Evolutionary conservation across 306 rosid species (phyloP).

Genomic region (Arachis stenosperma): DNA sequence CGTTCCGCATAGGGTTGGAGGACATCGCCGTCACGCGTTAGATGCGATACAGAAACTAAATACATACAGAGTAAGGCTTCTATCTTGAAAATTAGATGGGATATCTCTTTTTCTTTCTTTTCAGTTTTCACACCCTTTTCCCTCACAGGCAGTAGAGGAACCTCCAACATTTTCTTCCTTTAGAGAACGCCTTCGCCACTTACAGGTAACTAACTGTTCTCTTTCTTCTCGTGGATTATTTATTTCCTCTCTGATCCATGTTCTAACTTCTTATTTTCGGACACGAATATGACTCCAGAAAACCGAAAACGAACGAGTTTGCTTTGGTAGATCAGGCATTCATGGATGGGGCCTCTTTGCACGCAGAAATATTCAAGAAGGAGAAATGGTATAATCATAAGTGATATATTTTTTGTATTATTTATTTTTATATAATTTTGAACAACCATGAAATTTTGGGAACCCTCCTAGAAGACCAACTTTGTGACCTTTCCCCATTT

Average conservation of each 20-base stretch:
- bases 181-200: constrained; percentile 84
- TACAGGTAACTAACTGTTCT: constrained; percentile 75
- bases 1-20: constrained; percentile 63
- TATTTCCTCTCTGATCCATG: constrained; percentile 28
- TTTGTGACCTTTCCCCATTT: constrained; percentile 20
- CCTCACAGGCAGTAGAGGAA: constrained; percentile 63
- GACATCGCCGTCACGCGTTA: constrained; percentile 78
- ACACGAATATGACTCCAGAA: constrained; percentile 57
- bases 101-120: not conserved
- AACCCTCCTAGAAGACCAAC: constrained; percentile 7
- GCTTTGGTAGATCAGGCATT: constrained; percentile 98
- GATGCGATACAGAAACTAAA: constrained; percentile 69
- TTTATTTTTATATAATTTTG: not conserved
- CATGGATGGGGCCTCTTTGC: constrained; percentile 99
- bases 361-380: constrained; percentile 92
- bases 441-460: constrained; percentile 28
- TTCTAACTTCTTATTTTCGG: constrained; percentile 45
- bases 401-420: not conserved
- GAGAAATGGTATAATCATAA: constrained; percentile 78
- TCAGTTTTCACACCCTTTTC: not conserved
- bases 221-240: constrained; percentile 32
- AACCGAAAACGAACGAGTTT: constrained; percentile 89
- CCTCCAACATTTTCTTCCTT: constrained; percentile 81
- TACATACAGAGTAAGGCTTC: constrained; percentile 57
- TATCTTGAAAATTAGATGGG: constrained; percentile 37